Evolutionary conservation across 2,329 filamentous ascomycete species (phyloP), one percentile per base, ranked within the genome.

Genomic region (Epichloe baconii): DNA sequence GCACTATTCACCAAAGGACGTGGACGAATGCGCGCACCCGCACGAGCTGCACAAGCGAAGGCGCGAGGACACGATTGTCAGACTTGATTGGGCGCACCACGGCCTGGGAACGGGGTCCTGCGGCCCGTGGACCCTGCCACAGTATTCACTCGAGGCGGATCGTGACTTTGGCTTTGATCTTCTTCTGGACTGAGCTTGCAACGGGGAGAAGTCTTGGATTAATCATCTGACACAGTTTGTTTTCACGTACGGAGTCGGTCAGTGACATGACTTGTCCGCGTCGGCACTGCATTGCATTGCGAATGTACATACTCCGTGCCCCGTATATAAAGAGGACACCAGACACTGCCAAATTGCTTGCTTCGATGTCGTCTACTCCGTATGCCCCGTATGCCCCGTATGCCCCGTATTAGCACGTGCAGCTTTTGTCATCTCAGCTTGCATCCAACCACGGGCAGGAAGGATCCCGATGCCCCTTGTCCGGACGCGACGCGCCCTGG

Each of bases 51-150:
- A 68, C 54, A 71, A 70, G 62, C 65, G 68, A 19, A 68, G 61
- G 60, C 63, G 68, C 51, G 66, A 78, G 14, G 74, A 80, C 55
- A 73, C 77, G 38, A 62, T 82, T 34, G 66, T 84, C 2, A 68
- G 78, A 50, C 58, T 85, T 52, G 80, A 85, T 64, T 79, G 74
- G 68, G 70, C 67, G 55, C 79, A 84, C 63, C 79, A 83, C 60
- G 81, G 80, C 0, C 57, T 84, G 35, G 80, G 80, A 0, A 82
- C 77, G 10, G 80, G 74, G 6, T 79, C 75, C 47, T 84, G 80
- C 63, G 80, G 80, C 23, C 79, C 79, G 0, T 73, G 72, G 51
- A 78, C 75, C 19, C 53, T 77, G 63, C 68, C 68, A 4, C 50
- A 71, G 61, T 76, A 78, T 58, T 66, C 69, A 55, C 63, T 78